These are phyloP conservation scores for Pleurotus citrinopileatus DNA, from an alignment of 768 basidiomycete genomes.

Conservation along the genomic window DNA sequence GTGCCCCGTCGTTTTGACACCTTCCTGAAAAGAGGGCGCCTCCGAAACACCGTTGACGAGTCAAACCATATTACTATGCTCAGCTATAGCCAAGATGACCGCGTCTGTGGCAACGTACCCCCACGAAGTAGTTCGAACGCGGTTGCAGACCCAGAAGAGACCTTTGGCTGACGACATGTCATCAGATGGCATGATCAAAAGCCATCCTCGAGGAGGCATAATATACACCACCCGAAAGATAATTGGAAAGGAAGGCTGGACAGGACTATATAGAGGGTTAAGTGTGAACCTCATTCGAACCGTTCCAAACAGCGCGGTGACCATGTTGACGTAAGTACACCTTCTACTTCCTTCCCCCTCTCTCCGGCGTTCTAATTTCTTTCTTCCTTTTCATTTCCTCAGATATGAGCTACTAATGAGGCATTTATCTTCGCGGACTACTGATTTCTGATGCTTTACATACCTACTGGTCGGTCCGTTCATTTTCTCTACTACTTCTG, in stretches of 20 bases:
- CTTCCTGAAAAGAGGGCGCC: conserved; percentile 35
- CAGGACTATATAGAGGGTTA: conserved; percentile 87
- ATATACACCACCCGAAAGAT: conserved; percentile 72
- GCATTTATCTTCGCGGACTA: conserved; percentile 38
- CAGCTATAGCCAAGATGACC: conserved; percentile 93
- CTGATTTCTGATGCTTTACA: conserved; percentile 15
- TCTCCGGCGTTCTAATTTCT: not conserved
- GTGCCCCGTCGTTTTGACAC: not conserved
- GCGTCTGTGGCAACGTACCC: conserved; percentile 96
- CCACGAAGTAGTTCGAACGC: conserved; percentile 98
- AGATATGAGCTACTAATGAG: conserved; percentile 58
- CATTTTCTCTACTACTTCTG: not conserved
- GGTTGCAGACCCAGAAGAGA: conserved; percentile 82
- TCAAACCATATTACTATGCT: conserved; percentile 79
- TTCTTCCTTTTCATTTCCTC: conserved; percentile 6
- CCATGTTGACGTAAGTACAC: conserved; percentile 79
- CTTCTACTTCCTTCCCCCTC: not conserved
- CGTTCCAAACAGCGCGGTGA: conserved; percentile 94
- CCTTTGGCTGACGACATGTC: conserved; percentile 58
- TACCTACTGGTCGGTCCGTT: not conserved
- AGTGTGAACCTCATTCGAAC: conserved; percentile 94
- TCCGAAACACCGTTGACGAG: conserved; percentile 51
- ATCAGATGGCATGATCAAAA: conserved; percentile 59
- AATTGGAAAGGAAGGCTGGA: conserved; percentile 81
- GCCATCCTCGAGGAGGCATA: conserved; percentile 60